These are phyloP conservation scores for Lotmaria passim DNA, from an alignment of 208 protist species.

Conservation along the genomic window DNA sequence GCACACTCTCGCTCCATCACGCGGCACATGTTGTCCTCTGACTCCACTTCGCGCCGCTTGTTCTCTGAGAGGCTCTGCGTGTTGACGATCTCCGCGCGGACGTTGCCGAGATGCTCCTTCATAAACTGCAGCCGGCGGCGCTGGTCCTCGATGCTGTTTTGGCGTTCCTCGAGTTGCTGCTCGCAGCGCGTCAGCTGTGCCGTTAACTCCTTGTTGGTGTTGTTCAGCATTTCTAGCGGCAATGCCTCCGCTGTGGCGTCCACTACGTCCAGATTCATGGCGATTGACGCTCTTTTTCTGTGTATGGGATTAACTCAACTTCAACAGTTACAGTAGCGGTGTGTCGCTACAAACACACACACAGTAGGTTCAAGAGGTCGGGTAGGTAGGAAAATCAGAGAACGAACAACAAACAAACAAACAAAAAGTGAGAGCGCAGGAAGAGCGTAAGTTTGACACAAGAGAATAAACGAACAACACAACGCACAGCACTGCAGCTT, in stretches of 20 bases:
- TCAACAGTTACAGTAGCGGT: too few relatives aligned
- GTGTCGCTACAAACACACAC: not conserved
- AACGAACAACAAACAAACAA: not conserved
- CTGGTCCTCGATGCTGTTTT: conserved; percentile 73
- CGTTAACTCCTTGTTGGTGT: conserved; percentile 85
- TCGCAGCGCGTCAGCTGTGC: conserved; percentile 81
- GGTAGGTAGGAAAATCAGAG: not conserved
- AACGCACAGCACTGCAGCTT: too few relatives aligned
- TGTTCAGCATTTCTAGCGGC: conserved; percentile 84
- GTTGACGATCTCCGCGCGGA: conserved; percentile 86
- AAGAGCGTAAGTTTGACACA: too few relatives aligned
- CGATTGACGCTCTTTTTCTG: not conserved
- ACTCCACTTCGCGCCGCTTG: conserved; percentile 92
- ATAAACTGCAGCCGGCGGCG: conserved; percentile 86
- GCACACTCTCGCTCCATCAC: conserved; percentile 89
- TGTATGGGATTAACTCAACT: not conserved
- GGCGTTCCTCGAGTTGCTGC: conserved; percentile 59
- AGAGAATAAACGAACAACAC: too few relatives aligned
- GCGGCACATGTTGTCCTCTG: conserved; percentile 90
- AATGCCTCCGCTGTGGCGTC: conserved; percentile 83
- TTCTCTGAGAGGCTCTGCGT: conserved; percentile 88
- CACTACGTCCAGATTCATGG: conserved; percentile 72
- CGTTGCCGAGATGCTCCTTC: conserved; percentile 92
- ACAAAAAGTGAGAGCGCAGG: not conserved
- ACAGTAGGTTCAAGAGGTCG: not conserved